Base-by-base conservation (phyloP, 2,329 filamentous ascomycete genomes). In the Penicillium sp. region DNA sequence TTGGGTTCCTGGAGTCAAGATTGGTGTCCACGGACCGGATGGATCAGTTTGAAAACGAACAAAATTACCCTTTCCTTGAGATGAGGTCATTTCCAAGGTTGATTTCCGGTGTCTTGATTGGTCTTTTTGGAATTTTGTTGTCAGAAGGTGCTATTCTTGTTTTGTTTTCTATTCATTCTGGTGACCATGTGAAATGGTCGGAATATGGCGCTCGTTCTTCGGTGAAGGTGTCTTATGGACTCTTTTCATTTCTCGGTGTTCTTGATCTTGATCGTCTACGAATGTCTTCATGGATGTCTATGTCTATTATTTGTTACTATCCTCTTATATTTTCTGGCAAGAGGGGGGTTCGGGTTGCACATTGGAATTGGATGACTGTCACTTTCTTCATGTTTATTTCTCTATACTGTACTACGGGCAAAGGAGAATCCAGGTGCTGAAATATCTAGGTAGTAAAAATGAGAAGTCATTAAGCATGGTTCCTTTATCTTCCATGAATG, bases 1-100 rank as follows among this genome's bases (percentile, higher is more conserved):
- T 9, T 29, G 23, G 66, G 63, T 65, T 69, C 62, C 62, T 58
- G 68, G 66, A 70, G 65, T 68, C 64, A 62, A 29, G 18, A 40
- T 46, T 53, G 44, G 51, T 53, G 51, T 53, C 45, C 26, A 42
- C 27, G 48, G 49, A 52, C 33, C 37, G 37, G 37, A n/a, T 31
- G 49, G 49, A 52, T 53, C 20, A 27, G 40, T 43, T 43, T 45
- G 43, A 47, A 49, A 23, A 31, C 29, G 12, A 45, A 45, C 27
- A 46, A 41, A 51, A 31, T 27, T 29, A 43, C 41, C 23, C 41
- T 22, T 20, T 37, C 5, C 18, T 22, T 40, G 37, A 40, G 18
- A 12, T 22, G 4, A 40, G n/a, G 8, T 33, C 9, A 7, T 33
- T 25, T 26, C 22, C 4, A 25, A 15, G 20, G 29, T 48, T 43